phyloP scores from a whole-genome alignment of 2,329 filamentous ascomycete species.

The Aplosporella prunicola region DNA sequence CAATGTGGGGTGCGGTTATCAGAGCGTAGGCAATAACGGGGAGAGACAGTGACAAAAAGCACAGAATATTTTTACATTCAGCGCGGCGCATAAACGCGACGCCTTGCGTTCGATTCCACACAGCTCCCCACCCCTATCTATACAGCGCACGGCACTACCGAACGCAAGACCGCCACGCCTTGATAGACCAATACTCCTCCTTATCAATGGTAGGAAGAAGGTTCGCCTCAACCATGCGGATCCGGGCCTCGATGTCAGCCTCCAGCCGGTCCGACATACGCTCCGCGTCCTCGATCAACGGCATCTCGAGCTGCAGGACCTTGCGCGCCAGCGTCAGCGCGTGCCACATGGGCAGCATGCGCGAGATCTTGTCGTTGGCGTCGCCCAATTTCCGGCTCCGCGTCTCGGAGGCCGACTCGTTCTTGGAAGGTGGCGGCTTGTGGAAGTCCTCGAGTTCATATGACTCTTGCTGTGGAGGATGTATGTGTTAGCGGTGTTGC shows the following conservation, averaged over 20 bases:
- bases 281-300: slow-evolving; percentile 17
- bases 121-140: too few relatives aligned
- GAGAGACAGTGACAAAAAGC: too few relatives aligned
- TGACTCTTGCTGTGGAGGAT: not conserved
- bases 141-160: too few relatives aligned
- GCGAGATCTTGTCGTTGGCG: slow-evolving; percentile 17
- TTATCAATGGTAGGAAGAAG: not conserved
- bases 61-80: too few relatives aligned
- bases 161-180: not conserved
- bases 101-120: too few relatives aligned
- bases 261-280: not conserved
- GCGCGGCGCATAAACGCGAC: too few relatives aligned
- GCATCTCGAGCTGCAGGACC: slow-evolving; percentile 30
- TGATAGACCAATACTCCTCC: not conserved
- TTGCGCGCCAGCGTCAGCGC: slow-evolving; percentile 34
- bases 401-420: not conserved
- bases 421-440: slow-evolving; percentile 12
- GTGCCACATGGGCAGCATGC: slow-evolving; percentile 32
- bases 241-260: not conserved
- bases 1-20: too few relatives aligned
- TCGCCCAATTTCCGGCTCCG: slow-evolving; percentile 12
- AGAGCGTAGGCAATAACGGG: too few relatives aligned
- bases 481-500: not conserved
- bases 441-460: slow-evolving; percentile 11
- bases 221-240: not conserved